Conservation (phyloP, 148 eudicot species). For the Chenopodium formosanum region DNA sequence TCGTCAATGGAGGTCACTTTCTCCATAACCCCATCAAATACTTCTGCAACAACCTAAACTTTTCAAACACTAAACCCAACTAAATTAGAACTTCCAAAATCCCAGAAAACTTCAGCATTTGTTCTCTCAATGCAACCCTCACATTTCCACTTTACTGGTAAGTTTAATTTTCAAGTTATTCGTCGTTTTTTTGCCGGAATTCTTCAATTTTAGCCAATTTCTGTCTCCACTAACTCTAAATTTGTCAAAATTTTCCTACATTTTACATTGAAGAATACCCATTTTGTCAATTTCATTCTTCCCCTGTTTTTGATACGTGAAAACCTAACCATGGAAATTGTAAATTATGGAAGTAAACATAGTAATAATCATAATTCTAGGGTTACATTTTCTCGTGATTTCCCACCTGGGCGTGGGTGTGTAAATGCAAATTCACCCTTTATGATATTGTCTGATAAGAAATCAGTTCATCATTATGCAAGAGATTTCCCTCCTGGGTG, state of each 20-base stretch:
- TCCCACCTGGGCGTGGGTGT: constrained; percentile 22
- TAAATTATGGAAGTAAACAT: not conserved
- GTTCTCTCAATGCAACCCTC: not conserved
- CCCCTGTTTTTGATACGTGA: constrained; percentile 5
- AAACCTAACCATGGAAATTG: constrained; percentile 3
- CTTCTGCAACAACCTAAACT: not conserved
- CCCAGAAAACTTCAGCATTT: not conserved
- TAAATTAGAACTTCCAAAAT: not conserved
- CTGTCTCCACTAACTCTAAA: not conserved
- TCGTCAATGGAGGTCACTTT: not conserved
- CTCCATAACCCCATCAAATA: not conserved
- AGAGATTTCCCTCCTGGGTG: constrained; percentile 27
- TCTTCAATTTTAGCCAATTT: not conserved
- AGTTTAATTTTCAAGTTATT: too few species aligned
- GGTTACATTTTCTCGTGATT: constrained; percentile 16
- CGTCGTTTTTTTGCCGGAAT: not conserved
- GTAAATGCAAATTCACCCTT: not conserved
- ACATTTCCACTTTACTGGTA: not conserved
- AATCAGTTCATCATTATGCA: not conserved
- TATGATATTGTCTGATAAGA: not conserved
- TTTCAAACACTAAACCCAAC: too few species aligned
- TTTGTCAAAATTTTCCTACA: not conserved
- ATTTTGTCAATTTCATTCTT: not conserved
- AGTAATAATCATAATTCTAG: not conserved
- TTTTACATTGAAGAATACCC: not conserved